phyloP scores from a whole-genome alignment of 2,329 filamentous ascomycete species.

The Botrytis squamosa region DNA sequence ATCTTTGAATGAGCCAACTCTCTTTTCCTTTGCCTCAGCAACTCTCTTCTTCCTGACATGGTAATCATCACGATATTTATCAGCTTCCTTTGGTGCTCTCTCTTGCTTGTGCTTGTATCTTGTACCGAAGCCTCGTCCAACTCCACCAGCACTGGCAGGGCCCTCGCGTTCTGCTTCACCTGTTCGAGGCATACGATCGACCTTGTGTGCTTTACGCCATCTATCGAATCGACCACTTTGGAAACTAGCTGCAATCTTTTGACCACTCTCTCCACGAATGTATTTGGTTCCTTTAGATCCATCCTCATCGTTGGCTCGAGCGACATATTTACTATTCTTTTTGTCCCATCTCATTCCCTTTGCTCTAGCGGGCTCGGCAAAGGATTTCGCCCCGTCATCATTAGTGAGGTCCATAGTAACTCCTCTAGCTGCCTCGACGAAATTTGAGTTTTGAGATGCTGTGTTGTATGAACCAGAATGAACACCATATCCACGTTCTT shows the following conservation, averaged over 20 bases:
- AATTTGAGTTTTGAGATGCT: slow-evolving; percentile 60
- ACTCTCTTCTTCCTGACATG: slow-evolving; percentile 87
- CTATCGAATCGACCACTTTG: slow-evolving; percentile 89
- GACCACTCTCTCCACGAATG: slow-evolving; percentile 84
- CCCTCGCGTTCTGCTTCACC: slow-evolving; percentile 71
- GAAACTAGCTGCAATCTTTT: slow-evolving; percentile 94
- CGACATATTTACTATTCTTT: slow-evolving; percentile 92
- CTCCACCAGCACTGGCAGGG: slow-evolving; percentile 35
- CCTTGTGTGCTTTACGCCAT: slow-evolving; percentile 84
- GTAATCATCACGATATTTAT: slow-evolving; percentile 90
- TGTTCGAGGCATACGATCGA: slow-evolving; percentile 74
- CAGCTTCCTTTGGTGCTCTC: slow-evolving; percentile 86
- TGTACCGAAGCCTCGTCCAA: slow-evolving; percentile 46
- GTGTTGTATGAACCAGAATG: slow-evolving; percentile 68
- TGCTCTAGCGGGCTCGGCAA: slow-evolving; percentile 71
- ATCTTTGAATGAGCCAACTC: slow-evolving; percentile 71
- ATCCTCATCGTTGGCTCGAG: slow-evolving; percentile 89
- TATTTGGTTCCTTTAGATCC: slow-evolving; percentile 72
- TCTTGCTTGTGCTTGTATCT: slow-evolving; percentile 85
- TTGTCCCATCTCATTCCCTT: slow-evolving; percentile 92
- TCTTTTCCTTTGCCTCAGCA: slow-evolving; percentile 81
- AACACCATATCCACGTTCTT: slow-evolving; percentile 91
- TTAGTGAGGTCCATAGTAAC: slow-evolving; percentile 90
- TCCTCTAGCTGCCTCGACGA: slow-evolving; percentile 81
- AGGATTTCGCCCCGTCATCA: slow-evolving; percentile 78